phyloP scores from a whole-genome alignment of 2,329 filamentous ascomycete genomes.

The Grosmannia serpens region DNA sequence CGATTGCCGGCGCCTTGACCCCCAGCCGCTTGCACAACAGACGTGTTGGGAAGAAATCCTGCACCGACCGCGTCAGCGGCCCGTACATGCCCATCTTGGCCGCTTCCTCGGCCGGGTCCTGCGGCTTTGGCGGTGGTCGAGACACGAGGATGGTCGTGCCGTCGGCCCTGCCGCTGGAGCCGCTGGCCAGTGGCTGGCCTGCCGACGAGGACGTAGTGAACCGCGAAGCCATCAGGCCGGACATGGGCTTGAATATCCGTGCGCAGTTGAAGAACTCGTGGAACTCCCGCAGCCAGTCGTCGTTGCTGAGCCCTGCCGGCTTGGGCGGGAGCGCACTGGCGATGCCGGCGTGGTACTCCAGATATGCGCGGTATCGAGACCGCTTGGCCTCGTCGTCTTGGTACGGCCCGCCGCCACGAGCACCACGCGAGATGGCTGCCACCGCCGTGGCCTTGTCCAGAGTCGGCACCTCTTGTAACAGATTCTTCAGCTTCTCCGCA shows the following conservation, averaged over 20 bases:
- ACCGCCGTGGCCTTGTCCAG: slow-evolving; percentile 56
- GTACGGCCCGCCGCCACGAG: slow-evolving; percentile 65
- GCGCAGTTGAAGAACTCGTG: slow-evolving; percentile 58
- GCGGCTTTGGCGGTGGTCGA: slow-evolving; percentile 41
- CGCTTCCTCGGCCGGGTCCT: slow-evolving; percentile 74
- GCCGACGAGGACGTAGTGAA: slow-evolving; percentile 63
- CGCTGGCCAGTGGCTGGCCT: not conserved
- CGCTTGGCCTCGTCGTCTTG: slow-evolving; percentile 71
- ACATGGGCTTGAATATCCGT: slow-evolving; percentile 79
- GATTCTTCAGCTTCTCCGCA: slow-evolving; percentile 47
- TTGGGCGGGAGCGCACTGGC: slow-evolving; percentile 42
- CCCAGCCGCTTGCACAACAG: slow-evolving; percentile 93
- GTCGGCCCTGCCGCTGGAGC: slow-evolving; percentile 4
- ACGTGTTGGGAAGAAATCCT: slow-evolving; percentile 68
- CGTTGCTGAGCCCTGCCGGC: slow-evolving; percentile 34
- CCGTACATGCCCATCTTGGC: slow-evolving; percentile 91
- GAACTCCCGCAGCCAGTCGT: slow-evolving; percentile 73
- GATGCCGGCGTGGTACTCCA: slow-evolving; percentile 63
- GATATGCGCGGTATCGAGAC: slow-evolving; percentile 66
- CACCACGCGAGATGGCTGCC: slow-evolving; percentile 55
- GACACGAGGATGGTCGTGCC: slow-evolving; percentile 26
- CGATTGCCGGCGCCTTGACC: slow-evolving; percentile 63
- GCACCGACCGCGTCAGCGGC: slow-evolving; percentile 61
- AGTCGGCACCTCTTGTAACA: slow-evolving; percentile 48
- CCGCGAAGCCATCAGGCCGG: slow-evolving; percentile 81